These are phyloP conservation scores for Hirsutella thompsonii DNA, from an alignment of 2,329 filamentous ascomycete species.

Conservation along the genomic window DNA sequence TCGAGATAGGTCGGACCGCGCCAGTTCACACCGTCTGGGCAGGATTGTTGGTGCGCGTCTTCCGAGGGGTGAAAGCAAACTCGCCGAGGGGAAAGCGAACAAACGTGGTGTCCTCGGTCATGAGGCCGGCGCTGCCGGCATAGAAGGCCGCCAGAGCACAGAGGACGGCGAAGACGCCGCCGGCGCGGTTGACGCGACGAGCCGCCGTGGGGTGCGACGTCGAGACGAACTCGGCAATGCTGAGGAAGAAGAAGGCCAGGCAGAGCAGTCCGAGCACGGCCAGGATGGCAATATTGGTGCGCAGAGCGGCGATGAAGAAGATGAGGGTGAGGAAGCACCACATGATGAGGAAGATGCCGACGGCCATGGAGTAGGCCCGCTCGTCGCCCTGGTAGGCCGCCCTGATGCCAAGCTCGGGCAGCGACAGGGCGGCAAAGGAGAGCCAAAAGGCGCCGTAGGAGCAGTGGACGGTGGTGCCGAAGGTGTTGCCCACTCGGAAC, in stretches of 20 bases:
- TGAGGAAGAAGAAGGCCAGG: slow-evolving; percentile 45
- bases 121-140: slow-evolving; percentile 24
- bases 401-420: slow-evolving; percentile 36
- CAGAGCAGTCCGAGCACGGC: slow-evolving; percentile 44
- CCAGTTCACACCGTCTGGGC: background rate
- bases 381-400: slow-evolving; percentile 25
- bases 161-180: slow-evolving; percentile 23
- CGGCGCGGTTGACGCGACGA: slow-evolving; percentile 28
- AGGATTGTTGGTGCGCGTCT: background rate
- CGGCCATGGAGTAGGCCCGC: slow-evolving; percentile 30
- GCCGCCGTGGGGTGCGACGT: slow-evolving; percentile 23
- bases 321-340: slow-evolving; percentile 48
- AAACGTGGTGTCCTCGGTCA: slow-evolving; percentile 27
- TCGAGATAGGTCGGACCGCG: background rate
- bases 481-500: slow-evolving; percentile 44
- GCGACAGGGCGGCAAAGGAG: slow-evolving; percentile 43
- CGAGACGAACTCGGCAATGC: slow-evolving; percentile 40
- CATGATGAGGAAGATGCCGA: slow-evolving; percentile 44
- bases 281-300: slow-evolving; percentile 46
- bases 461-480: slow-evolving; percentile 47
- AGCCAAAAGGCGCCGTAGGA: slow-evolving; percentile 53
- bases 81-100: slow-evolving; percentile 27
- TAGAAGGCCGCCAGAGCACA: slow-evolving; percentile 25
- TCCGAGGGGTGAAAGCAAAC: slow-evolving; percentile 6
- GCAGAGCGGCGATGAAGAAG: slow-evolving; percentile 40